These are phyloP conservation scores for Schwanniomyces yamadae DNA, from an alignment of 805 yeast species.

Conservation along the genomic window DNA sequence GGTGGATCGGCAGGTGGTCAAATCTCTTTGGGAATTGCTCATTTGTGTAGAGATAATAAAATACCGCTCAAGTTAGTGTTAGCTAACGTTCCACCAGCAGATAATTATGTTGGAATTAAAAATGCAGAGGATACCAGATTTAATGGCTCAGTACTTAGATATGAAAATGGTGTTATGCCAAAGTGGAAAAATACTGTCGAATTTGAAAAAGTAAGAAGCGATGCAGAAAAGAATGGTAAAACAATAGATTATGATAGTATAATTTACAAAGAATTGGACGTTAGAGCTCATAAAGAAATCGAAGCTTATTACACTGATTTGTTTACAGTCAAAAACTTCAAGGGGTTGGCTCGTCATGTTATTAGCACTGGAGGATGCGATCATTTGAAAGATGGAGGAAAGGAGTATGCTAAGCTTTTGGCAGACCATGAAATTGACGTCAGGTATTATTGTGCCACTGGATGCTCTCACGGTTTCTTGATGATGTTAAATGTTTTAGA, in stretches of 20 bases:
- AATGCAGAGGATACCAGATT: too few relatives aligned
- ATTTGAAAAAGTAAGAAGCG: too few relatives aligned
- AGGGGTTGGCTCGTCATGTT: slow-evolving; percentile 22
- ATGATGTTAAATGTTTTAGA: too few relatives aligned
- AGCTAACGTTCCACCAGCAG: too few relatives aligned
- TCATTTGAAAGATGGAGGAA: slow-evolving; percentile 31
- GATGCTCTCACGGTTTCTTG: slow-evolving; percentile 34
- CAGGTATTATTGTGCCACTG: slow-evolving; percentile 20
- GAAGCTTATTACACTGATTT: background rate
- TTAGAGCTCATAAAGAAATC: background rate
- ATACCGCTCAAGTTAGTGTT: slow-evolving; percentile 20
- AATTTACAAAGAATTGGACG: background rate
- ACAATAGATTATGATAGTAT: background rate
- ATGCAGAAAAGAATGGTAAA: background rate
- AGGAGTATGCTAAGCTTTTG: slow-evolving; percentile 20
- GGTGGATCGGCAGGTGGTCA: slow-evolving; percentile 25
- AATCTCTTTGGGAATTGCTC: slow-evolving; percentile 25
- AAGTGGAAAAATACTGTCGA: too few relatives aligned
- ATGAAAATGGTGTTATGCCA: too few relatives aligned
- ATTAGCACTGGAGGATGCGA: slow-evolving; percentile 31
- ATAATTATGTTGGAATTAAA: too few relatives aligned
- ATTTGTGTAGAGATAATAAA: slow-evolving; percentile 23
- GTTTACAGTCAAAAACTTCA: background rate
- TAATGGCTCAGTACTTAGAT: too few relatives aligned
- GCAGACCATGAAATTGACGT: slow-evolving; percentile 19